Base-by-base conservation (phyloP, 371 early-diverging fungal species). In the Entomophthora muscae region DNA sequence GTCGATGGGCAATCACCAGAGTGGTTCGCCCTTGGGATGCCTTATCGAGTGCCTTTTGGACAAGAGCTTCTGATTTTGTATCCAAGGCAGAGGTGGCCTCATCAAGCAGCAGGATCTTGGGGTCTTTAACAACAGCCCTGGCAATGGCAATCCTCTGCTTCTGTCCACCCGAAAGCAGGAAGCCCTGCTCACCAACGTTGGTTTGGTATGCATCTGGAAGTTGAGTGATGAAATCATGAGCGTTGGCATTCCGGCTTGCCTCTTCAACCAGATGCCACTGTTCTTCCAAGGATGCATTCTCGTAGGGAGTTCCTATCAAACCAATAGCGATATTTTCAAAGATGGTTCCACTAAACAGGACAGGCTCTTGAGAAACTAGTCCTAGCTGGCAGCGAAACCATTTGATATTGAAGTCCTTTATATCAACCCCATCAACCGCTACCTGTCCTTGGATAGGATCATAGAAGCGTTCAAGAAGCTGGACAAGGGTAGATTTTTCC, bases 1-100 rank as follows among this genome's bases (percentile, higher is more conserved):
- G 73, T 54, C 89, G 83, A 68, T 95, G 96, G 1, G 96, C 95
- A 70, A 97, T 87, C 1, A 92, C 85, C 56, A 98, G 82, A 0
- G 95, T 93, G 1, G 94, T 93, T 42, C 95, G 78, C 55, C 83
- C 78, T 33, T 71, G 66, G 28, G 86, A 61, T 5, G 92, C 93
- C 28, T 71, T 75, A 63, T 93, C 93, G 26, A 90, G 71, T 10
- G 90, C 89, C 33, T 72, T 69, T 69, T 90, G 90, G 0, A 92
- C 87, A 13, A 86, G 69, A 26, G 81, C 75, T 70, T 96, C 94
- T 3, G 86, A 84, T 66, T 80, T 76, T 0, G 85, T 81, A 51
- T 61, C 61, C 28, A 61, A 61, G 28, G 61, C 61, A 3, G 29
- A 69, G 70, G 88, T 88, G 66, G 91, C 84, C 73, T 82, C 80